Base-by-base conservation (phyloP, 257 asterid genomes). In the Anisodus tanguticus region DNA sequence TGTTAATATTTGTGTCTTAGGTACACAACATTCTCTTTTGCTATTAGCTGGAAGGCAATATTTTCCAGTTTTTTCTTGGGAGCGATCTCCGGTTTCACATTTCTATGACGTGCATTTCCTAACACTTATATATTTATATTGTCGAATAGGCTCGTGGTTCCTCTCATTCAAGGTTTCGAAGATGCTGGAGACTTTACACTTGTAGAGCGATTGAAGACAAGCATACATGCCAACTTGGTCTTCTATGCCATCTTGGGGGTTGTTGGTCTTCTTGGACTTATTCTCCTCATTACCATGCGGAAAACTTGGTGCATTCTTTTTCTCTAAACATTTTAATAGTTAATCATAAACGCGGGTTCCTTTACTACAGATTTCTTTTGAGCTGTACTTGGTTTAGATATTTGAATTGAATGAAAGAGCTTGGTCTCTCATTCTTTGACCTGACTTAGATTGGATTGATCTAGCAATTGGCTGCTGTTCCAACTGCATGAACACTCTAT, bases 161-260 rank as follows among this genome's bases (percentile, higher is more conserved):
- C 99, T 85, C 98, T 97, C 86, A 89, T 97, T 85, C 99, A 97
- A 90, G 99, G 98, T 87, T 97, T 91, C 86, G 98, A 97, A 93
- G 99, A 97, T 88, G 98, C 99, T 83, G 99, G 98, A 43, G 99
- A 97, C 88, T 97, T 95, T 87, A 93, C 97, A 15, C 84, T 95
- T 91, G 85, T 89, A 83, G 98, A 97, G 90, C 92, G 98, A 90
- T 86, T 97, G 91, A 97, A 90, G 94, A 95, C 99, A 80, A 97
- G 99, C 91, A 83, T 97, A 79, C 99, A 87, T 88, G 97, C 93
- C 83, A 97, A 97, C 93, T 88, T 97, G 90, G 90, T 97, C 86
- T 97, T 97, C 92, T 97, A 97, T 86, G 88, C 89, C 82, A 89
- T 93, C 85, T 93, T 97, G 91, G 99, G 99, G 54, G 85, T 92